These are phyloP conservation scores for Leptographium radiaticola DNA, from an alignment of 2,329 filamentous ascomycete genomes.

Conservation along the genomic window DNA sequence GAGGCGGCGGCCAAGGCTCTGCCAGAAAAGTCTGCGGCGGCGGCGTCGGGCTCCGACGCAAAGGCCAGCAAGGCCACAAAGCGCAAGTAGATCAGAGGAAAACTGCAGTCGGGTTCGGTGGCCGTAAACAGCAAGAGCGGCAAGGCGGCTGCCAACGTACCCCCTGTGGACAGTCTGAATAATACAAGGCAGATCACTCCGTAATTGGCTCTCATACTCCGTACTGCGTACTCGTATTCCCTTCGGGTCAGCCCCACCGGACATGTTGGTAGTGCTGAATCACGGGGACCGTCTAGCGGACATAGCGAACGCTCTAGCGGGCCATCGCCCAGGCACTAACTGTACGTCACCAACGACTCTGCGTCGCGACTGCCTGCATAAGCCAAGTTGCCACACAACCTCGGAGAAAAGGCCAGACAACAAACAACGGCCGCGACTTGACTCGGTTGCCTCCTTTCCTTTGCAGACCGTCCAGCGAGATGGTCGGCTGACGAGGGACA, in stretches of 20 bases:
- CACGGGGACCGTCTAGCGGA: not conserved
- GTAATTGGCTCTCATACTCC: no score
- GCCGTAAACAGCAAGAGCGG: no score
- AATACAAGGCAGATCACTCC: no score
- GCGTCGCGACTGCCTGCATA: not conserved
- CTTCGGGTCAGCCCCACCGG: not conserved
- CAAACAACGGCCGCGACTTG: not conserved
- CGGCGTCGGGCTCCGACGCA: constrained; percentile 33
- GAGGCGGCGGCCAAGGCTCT: constrained; percentile 16
- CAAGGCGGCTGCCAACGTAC: no score
- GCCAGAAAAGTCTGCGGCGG: constrained; percentile 24
- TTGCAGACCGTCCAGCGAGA: not conserved
- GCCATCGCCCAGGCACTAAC: not conserved
- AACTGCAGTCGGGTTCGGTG: not conserved
- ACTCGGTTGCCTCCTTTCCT: not conserved
- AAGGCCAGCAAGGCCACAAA: constrained; percentile 32
- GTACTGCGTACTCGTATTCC: not conserved
- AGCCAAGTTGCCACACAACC: not conserved
- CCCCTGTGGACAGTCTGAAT: no score
- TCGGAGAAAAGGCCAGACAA: not conserved
- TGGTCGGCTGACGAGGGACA: not conserved
- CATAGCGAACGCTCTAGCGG: not conserved
- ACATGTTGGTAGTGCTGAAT: not conserved
- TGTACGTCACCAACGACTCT: not conserved
- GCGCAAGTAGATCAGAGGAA: constrained; percentile 23